Percentiles rank a stretch among this genome's conserved stretches.
Evolutionary conservation across 495 filamentous ascomycete species (phyloP).

Genomic region (Cryomyces minteri): DNA sequence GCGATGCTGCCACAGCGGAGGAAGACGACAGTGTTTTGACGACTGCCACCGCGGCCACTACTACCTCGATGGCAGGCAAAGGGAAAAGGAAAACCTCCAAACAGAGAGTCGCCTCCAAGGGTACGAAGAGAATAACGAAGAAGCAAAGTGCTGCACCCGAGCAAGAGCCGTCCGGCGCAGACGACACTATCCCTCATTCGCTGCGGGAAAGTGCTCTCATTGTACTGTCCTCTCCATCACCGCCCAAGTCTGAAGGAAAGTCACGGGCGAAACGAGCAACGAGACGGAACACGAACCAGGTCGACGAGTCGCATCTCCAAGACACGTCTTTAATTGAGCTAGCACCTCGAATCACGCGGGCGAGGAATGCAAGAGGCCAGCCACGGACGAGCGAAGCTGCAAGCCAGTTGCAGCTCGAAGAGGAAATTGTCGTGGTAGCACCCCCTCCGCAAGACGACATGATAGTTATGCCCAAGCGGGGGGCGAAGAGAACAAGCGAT

Average conservation of each 20-base stretch:
- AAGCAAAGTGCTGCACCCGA: conserved; percentile 1
- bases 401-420: conserved; percentile 4
- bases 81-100: conserved; percentile 12
- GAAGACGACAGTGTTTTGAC: conserved; percentile 55
- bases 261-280: not conserved
- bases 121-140: conserved; percentile 22
- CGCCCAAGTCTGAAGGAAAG: not conserved
- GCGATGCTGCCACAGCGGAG: conserved; percentile 26
- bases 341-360: not conserved
- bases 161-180: not conserved
- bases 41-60: conserved; percentile 32
- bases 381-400: not conserved
- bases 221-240: not conserved
- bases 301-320: not conserved
- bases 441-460: not conserved
- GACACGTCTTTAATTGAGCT: not conserved
- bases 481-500: conserved; percentile 12
- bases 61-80: conserved; percentile 32
- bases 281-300: conserved; percentile 1
- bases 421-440: not conserved
- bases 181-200: conserved; percentile 2
- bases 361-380: not conserved
- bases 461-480: conserved; percentile 1
- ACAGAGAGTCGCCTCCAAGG: conserved; percentile 8
- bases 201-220: not conserved